Base-by-base conservation (phyloP, 2,329 filamentous ascomycete species). In the Pseudocercospora fijiensis region DNA sequence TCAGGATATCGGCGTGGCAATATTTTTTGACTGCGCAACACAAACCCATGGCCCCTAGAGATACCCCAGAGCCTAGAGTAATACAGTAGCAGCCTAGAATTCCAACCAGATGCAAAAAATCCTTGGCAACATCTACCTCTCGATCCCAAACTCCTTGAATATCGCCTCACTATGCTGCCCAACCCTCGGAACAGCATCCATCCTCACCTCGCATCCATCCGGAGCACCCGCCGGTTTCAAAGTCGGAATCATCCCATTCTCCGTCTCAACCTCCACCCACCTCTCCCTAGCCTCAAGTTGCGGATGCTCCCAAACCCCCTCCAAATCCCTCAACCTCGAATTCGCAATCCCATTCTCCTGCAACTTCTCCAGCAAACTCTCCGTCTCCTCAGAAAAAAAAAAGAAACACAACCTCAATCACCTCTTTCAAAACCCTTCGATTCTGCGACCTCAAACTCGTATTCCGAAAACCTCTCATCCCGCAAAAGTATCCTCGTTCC, bases 281-380 rank as follows among this genome's bases (percentile, higher is more conserved):
- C 84, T 74, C 0, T 75, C 72, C n/a, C 84, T 74, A 1, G 83
- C 83, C 47, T 75, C 71, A 0, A 86, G 76, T 64, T 85, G 84
- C 1, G 80, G 80, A 65, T 86, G 84, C 0, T 80, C 72, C 84
- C 84, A 85, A 0, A 86, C 77, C 2, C 77, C 82, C 10, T 81
- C 75, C 82, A 86, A 84, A 51, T 83, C 79, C 60, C 84, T 85
- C 22, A 86, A 78, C 37, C 79, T 83, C 2, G 83, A 83, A 67
- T 86, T 86, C 0, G 84, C 84, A 52, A 86, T 84, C 0, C 78
- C 77, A 0, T 81, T 82, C 2, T 70, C 71, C 57, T 86, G 82
- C 20, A 85, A 73, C 26, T 74, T 76, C 13, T 69, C 67, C 5
- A 82, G 70, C 0, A 81, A n/a, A n/a, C n/a, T n/a, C n/a, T n/a